Evolutionary conservation across 2,329 filamentous ascomycete species (phyloP).

Genomic region (Aspergillus glaucus): DNA sequence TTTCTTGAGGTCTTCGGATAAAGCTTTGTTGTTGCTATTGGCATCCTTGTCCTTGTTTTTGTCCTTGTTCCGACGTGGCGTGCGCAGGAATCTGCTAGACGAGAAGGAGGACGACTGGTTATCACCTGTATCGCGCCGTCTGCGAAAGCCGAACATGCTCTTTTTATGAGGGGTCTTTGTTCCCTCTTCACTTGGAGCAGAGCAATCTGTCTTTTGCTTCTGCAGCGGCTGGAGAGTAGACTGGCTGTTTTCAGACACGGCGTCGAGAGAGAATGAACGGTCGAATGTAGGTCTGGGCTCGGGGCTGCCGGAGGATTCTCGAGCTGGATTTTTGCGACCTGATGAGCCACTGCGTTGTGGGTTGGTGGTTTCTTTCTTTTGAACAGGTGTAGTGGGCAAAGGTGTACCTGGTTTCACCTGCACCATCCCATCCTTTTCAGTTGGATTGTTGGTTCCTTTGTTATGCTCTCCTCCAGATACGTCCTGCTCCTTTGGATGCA

Average conservation of each 20-base stretch:
- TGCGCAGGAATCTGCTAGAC: constrained; percentile 6
- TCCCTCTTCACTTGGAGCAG: not conserved
- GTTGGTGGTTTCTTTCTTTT: not conserved
- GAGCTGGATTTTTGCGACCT: constrained; percentile 1
- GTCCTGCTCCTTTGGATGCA: not conserved
- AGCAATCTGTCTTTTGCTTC: not conserved
- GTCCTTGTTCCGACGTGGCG: constrained; percentile 3
- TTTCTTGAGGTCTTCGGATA: not conserved
- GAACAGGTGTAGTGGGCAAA: not conserved
- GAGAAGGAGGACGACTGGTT: not conserved
- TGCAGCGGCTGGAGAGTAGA: not conserved
- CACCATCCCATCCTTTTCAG: not conserved
- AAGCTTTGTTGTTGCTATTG: not conserved
- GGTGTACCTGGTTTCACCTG: not conserved
- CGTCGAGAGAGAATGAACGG: constrained; percentile 1
- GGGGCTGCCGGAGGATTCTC: constrained; percentile 5
- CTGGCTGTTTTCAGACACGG: constrained; percentile 7
- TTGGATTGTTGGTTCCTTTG: not conserved
- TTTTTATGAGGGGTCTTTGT: constrained; percentile 7
- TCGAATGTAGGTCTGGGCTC: not conserved
- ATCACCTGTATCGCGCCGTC: constrained; percentile 6
- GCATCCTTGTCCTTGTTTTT: too few species aligned
- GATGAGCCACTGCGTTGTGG: not conserved
- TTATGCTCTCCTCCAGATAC: not conserved
- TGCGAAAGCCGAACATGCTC: constrained; percentile 13